phyloP scores from a whole-genome alignment of 805 yeast species.

The Yarrowia phangngaensis region DNA sequence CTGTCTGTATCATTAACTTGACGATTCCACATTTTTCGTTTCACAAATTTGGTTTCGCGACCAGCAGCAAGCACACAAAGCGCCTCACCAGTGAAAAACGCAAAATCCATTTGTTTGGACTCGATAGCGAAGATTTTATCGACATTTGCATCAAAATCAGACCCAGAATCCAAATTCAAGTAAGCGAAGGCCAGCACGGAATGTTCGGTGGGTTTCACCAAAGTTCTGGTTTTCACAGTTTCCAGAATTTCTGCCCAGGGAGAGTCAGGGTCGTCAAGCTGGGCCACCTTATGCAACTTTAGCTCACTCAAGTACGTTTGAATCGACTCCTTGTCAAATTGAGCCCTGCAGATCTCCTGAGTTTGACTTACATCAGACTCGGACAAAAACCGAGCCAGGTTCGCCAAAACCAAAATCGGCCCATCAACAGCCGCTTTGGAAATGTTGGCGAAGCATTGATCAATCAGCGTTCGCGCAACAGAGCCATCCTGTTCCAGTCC shows the following conservation, averaged over 20 bases:
- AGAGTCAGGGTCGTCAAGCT: slow-evolving; percentile 1
- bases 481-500: slow-evolving; percentile 12
- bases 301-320: slow-evolving; percentile 1
- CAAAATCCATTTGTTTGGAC: slow-evolving; percentile 69
- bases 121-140: slow-evolving; percentile 50
- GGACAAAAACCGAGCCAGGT: not conserved
- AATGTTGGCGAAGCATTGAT: not conserved
- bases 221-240: slow-evolving; percentile 9
- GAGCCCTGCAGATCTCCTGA: slow-evolving; percentile 3
- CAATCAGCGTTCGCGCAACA: not conserved
- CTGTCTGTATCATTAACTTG: slow-evolving; percentile 24
- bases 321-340: slow-evolving; percentile 8
- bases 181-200: slow-evolving; percentile 44
- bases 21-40: slow-evolving; percentile 47
- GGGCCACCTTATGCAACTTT: slow-evolving; percentile 7
- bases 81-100: slow-evolving; percentile 83
- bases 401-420: slow-evolving; percentile 7
- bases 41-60: slow-evolving; percentile 61
- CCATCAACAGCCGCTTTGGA: slow-evolving; percentile 14
- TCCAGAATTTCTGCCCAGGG: slow-evolving; percentile 1
- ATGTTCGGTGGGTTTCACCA: slow-evolving; percentile 17
- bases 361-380: not conserved
- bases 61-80: slow-evolving; percentile 67
- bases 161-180: slow-evolving; percentile 7
- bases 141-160: slow-evolving; percentile 37